phyloP scores from a whole-genome alignment of 2,329 filamentous ascomycete species.

The Botrytis aclada region DNA sequence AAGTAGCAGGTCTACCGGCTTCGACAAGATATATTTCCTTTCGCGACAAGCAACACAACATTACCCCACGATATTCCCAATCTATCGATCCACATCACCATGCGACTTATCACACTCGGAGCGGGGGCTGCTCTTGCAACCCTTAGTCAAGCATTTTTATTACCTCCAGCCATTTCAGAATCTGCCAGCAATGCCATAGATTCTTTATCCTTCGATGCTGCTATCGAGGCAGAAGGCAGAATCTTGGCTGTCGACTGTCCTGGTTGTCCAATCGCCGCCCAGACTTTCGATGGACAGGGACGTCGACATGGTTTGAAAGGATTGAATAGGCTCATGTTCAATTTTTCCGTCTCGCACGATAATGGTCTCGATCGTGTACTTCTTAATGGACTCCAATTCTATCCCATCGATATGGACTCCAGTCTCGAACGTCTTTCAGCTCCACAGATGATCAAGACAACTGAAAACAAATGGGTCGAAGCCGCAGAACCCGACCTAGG shows the following conservation, averaged over 20 bases:
- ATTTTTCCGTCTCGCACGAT: conserved; percentile 51
- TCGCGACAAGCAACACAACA: not conserved
- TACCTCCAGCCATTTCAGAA: conserved; percentile 50
- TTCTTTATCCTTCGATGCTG: conserved; percentile 41
- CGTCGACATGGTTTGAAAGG: conserved; percentile 29
- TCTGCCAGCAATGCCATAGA: conserved; percentile 45
- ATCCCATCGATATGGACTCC: conserved; percentile 43
- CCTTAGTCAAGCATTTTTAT: conserved; percentile 46
- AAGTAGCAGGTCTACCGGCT: conserved; percentile 5
- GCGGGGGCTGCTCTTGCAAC: conserved; percentile 27
- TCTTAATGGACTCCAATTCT: conserved; percentile 60
- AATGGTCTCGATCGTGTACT: conserved; percentile 47
- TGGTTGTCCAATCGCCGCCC: conserved; percentile 47
- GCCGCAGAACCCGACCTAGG: conserved; percentile 33
- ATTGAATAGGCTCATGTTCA: conserved; percentile 46
- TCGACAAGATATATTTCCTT: not conserved
- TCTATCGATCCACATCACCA: conserved; percentile 21
- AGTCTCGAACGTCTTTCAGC: conserved; percentile 46
- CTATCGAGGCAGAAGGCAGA: conserved; percentile 40
- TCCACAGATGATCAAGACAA: conserved; percentile 43
- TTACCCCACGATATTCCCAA: conserved; percentile 6
- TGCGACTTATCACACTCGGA: conserved; percentile 30
- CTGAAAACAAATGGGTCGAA: conserved; percentile 29
- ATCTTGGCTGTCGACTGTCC: conserved; percentile 51
- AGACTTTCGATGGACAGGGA: conserved; percentile 32